Conservation (phyloP, 2,329 filamentous ascomycete genomes). For the Thielaviopsis populi region DNA sequence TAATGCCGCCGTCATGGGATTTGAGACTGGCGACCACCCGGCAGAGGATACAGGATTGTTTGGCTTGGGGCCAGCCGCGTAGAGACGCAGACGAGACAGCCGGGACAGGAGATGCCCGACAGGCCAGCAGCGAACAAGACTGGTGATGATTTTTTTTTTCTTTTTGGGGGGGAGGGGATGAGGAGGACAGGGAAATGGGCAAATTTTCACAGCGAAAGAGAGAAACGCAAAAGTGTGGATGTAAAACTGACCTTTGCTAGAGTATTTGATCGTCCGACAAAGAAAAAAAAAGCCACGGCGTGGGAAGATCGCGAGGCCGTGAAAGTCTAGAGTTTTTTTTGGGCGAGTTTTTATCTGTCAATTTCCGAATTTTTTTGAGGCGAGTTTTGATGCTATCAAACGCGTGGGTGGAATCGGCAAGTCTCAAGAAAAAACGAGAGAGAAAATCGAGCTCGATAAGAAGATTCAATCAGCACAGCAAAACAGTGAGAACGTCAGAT, state of each 20-base stretch:
- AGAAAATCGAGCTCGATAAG: not conserved
- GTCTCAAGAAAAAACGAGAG: not conserved
- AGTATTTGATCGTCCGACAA: not conserved
- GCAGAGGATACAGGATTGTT: not conserved
- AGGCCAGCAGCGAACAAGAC: not conserved
- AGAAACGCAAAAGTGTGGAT: not conserved
- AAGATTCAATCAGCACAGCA: not conserved
- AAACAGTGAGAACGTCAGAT: not conserved
- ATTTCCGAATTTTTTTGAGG: constrained; percentile 2
- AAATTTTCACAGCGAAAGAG: not conserved
- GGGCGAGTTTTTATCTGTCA: not conserved
- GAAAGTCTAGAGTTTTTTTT: not conserved
- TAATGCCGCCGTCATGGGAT: not conserved
- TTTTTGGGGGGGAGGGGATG: not conserved
- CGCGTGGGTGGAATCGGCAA: not conserved
- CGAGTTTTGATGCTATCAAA: not conserved
- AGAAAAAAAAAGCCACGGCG: not conserved
- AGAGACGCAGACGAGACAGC: not conserved
- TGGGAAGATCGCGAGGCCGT: not conserved
- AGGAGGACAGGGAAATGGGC: not conserved
- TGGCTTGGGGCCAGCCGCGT: not conserved
- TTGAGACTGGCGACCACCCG: not conserved
- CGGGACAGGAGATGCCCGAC: not conserved
- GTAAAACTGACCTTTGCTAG: not conserved
- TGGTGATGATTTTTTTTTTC: too few species aligned